Base-by-base conservation (phyloP, 768 basidiomycete genomes). In the Rhodotorula babjevae region DNA sequence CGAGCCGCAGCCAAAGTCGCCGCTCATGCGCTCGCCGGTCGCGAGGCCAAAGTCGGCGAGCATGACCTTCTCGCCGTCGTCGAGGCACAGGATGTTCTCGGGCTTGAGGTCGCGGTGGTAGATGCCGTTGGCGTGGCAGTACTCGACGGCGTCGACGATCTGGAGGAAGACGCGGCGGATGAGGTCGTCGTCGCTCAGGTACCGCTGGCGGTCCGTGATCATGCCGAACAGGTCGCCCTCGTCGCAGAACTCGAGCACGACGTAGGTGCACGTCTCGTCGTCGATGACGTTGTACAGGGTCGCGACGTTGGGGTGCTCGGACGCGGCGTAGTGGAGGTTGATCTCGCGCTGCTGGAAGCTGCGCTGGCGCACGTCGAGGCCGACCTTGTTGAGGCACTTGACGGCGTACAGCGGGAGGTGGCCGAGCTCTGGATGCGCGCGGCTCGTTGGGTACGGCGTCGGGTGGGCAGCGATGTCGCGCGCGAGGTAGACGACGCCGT, bases 21-120 rank as follows among this genome's bases (percentile, higher is more conserved):
- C 86, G 78, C 91, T 93, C 67, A 86, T 84, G 79, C 86, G 87
- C 74, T 95, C 92, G 31, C 89, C 90, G 10, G 94, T 96, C 5
- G 94, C 85, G 14, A 98, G 86, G 33, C 95, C 95, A 81, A 98
- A 98, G 82, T 98, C 95, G 50, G 93, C 94, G 73, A 98, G 86
- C 63, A 91, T 88, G 64, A 96, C 86, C 63, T 87, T 85, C 75
- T 85, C 83, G 61, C 93, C 76, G 74, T 79, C 79, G n/a, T 77
- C 73, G 29, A 89, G 90, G 81, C 92, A 94, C 59, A 97, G 84
- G 68, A 96, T 87, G 80, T 83, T 96, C 83, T 99, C 95, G 10
- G 95, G 95, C 84, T 98, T 99, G 79, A 99, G 83, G 81, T 98
- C 95, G 58, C 95, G 90, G 81, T 98, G 95, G 83, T 91, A 95